These are phyloP conservation scores for Herpetospermum pedunculosum DNA, from an alignment of 306 rosid genomes.

Conservation along the genomic window DNA sequence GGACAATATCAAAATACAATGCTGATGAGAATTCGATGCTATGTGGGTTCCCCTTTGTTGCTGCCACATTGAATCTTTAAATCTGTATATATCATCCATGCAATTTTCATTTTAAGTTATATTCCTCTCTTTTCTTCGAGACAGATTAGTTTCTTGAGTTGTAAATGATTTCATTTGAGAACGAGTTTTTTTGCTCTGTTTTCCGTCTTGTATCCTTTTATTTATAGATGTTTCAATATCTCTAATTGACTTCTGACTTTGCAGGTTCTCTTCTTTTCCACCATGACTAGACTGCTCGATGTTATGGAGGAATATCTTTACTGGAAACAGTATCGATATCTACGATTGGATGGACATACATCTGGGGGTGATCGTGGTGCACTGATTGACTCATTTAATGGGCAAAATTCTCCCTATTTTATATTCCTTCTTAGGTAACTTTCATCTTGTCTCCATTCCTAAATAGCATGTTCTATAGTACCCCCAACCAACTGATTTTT, in stretches of 20 bases:
- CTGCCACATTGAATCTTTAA: neutral
- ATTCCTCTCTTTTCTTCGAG: neutral
- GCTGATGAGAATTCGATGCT: neutral
- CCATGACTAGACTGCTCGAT: constrained; percentile 97
- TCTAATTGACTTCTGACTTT: constrained; percentile 6
- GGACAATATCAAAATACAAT: constrained; percentile 1
- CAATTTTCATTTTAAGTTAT: neutral
- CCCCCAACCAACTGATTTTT: neutral
- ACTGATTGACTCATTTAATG: constrained; percentile 74
- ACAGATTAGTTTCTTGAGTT: neutral
- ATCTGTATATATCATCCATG: neutral
- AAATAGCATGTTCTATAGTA: neutral
- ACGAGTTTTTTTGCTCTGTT: neutral
- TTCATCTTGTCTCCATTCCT: neutral
- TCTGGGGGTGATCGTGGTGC: constrained; percentile 95
- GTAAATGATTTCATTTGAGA: neutral
- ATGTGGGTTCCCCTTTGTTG: neutral
- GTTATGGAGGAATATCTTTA: constrained; percentile 98
- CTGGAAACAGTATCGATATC: constrained; percentile 72
- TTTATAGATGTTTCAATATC: neutral
- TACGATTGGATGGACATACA: constrained; percentile 96
- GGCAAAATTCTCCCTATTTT: constrained; percentile 65
- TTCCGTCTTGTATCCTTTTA: neutral
- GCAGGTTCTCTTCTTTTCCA: constrained; percentile 99
- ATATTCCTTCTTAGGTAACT: constrained; percentile 87